Conservation (phyloP, 129 eudicot genomes). For the Centrapalus pauciflorus region DNA sequence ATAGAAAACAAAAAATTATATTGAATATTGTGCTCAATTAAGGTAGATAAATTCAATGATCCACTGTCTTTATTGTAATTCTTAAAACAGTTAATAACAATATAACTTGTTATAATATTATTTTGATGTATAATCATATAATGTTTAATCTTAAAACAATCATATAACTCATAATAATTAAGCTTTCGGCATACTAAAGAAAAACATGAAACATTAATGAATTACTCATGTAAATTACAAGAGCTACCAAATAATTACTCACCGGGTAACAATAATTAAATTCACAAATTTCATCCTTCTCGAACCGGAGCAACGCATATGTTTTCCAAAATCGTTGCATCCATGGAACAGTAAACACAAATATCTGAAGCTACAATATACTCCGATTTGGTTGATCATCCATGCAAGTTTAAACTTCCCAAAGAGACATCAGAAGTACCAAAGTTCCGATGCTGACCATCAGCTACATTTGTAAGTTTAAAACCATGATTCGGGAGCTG, state of each 20-base stretch:
- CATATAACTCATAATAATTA: too few relatives aligned
- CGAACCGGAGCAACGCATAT: constrained; percentile 32
- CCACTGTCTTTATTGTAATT: too few relatives aligned
- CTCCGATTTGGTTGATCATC: constrained; percentile 31
- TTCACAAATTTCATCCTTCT: constrained; percentile 3
- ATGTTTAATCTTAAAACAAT: too few relatives aligned
- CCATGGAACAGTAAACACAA: constrained; percentile 9
- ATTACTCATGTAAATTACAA: constrained; percentile 2
- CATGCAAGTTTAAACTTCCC: constrained; percentile 40
- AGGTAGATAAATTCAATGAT: too few relatives aligned
- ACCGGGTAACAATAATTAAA: not conserved
- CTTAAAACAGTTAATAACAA: too few relatives aligned
- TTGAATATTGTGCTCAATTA: not conserved
- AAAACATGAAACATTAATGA: not conserved
- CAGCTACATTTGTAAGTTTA: constrained; percentile 69
- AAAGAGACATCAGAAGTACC: constrained; percentile 55
- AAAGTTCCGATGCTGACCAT: constrained; percentile 89
- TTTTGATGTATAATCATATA: too few relatives aligned
- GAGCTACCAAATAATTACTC: not conserved
- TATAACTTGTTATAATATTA: too few relatives aligned
- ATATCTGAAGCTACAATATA: constrained; percentile 7
- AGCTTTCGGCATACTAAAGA: too few relatives aligned
- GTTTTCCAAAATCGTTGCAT: constrained; percentile 48
- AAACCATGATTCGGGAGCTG: constrained; percentile 79
- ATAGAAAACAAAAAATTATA: too few relatives aligned